These are phyloP conservation scores for Cercospora sp. DNA, from an alignment of 2,329 filamentous ascomycete species.

Conservation along the genomic window DNA sequence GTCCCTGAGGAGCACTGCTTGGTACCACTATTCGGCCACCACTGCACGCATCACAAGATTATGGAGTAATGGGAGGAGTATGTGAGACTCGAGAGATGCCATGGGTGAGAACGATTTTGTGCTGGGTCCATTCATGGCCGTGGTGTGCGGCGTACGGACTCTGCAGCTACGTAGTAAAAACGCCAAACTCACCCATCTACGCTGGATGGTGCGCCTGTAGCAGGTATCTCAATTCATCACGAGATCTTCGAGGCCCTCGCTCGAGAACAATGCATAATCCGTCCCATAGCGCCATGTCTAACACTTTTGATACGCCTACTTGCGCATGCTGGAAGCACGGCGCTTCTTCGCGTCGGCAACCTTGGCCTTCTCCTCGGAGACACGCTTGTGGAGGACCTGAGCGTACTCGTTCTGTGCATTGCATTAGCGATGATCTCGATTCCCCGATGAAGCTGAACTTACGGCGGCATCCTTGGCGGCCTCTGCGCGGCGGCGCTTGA, in stretches of 20 bases:
- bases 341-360: conserved; percentile 96
- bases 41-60: neutral
- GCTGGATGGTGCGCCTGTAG: conserved; percentile 25
- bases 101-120: conserved; percentile 21
- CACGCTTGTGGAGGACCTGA: conserved; percentile 93
- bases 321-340: conserved; percentile 91
- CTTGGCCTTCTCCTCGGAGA: conserved; percentile 90
- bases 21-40: neutral
- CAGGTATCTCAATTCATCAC: conserved; percentile 20
- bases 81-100: neutral
- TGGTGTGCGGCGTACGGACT: conserved; percentile 16
- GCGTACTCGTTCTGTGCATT: conserved; percentile 84
- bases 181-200: conserved; percentile 19
- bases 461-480: conserved; percentile 98
- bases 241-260: conserved; percentile 20
- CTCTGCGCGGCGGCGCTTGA: conserved; percentile 98
- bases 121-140: conserved; percentile 24
- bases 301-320: conserved; percentile 51
- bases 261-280: conserved; percentile 24
- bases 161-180: conserved; percentile 14
- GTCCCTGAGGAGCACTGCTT: neutral
- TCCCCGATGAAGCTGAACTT: conserved; percentile 49
- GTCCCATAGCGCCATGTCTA: conserved; percentile 23
- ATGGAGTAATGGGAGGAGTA: neutral
- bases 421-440: conserved; percentile 41